Evolutionary conservation across 2,329 filamentous ascomycete species (phyloP).

Genomic region (Incumbomyces lentus): DNA sequence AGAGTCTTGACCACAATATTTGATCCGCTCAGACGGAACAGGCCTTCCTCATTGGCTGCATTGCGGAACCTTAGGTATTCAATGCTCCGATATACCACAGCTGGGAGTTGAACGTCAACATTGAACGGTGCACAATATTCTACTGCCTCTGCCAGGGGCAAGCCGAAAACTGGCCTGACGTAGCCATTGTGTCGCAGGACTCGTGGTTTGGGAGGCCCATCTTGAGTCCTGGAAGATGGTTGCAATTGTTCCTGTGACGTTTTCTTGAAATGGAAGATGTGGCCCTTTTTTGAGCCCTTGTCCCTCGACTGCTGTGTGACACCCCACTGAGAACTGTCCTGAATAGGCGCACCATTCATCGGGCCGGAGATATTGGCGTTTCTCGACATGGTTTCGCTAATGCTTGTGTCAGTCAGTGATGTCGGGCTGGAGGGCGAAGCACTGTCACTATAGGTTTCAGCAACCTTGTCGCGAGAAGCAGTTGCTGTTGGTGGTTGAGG

Average conservation of each 20-base stretch:
- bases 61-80: slow-evolving; percentile 80
- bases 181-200: slow-evolving; percentile 11
- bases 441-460: slow-evolving; percentile 18
- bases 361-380: slow-evolving; percentile 65
- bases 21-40: slow-evolving; percentile 94
- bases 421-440: slow-evolving; percentile 27
- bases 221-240: neutral
- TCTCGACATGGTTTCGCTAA: slow-evolving; percentile 10
- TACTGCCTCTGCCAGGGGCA: slow-evolving; percentile 75
- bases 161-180: slow-evolving; percentile 69
- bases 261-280: slow-evolving; percentile 20
- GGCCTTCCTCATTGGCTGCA: slow-evolving; percentile 78
- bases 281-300: slow-evolving; percentile 14
- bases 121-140: slow-evolving; percentile 64
- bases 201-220: neutral
- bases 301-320: slow-evolving; percentile 19
- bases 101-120: slow-evolving; percentile 65
- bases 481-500: neutral
- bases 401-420: slow-evolving; percentile 23
- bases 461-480: neutral
- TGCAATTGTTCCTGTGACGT: slow-evolving; percentile 14
- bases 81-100: slow-evolving; percentile 90
- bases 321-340: slow-evolving; percentile 77
- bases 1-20: slow-evolving; percentile 87
- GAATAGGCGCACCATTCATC: slow-evolving; percentile 72